Base-by-base conservation (phyloP, 371 early-diverging fungal genomes). In the Actinomucor elegans region DNA sequence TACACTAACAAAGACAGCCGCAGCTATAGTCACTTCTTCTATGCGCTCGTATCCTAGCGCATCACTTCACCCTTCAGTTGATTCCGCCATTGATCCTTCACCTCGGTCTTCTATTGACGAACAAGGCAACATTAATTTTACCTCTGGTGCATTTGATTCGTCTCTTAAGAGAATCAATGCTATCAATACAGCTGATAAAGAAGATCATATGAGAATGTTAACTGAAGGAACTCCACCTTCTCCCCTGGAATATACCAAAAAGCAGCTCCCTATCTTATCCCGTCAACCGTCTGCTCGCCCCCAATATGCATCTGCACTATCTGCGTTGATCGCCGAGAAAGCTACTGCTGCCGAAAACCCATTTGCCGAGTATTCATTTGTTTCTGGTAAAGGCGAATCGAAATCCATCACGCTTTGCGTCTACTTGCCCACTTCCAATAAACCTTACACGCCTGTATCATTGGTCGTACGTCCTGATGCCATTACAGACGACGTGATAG, bases 401-500 rank as follows among this genome's bases (percentile, higher is more conserved):
- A 71, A 74, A 24, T 75, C 85, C 8, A 75, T 89, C 14, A 77
- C 72, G 24, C 66, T 91, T n/a, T 78, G 78, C 52, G 79, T 91
- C 2, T 90, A 80, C 59, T 57, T 91, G 14, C 85, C 89, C 0
- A 67, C 69, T 51, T 71, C 82, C 5, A 57, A 46, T 14, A 65
- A 73, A 9, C 80, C 83, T 2, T 64, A 63, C 43, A 74, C 75
- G 14, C 90, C 92, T 4, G 66, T 93, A 29, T 59, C 60, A 3
- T 65, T 98, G n/a, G 69, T 80, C 0, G 90, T 96, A 15, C 85
- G 88, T 40, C 78, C 85, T 0, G 88, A 89, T 35, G 94, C 94
- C 9, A 86, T 88, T 12, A 93, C 95, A 1, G 95, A 95, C 59
- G 93, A 97, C 53, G 90, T 89, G 1, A 93, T 96, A 68, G 97